Evolutionary conservation across 1,284 basidiomycete genomes (phyloP).

Genomic region (Melampsora abietis-canadensis): DNA sequence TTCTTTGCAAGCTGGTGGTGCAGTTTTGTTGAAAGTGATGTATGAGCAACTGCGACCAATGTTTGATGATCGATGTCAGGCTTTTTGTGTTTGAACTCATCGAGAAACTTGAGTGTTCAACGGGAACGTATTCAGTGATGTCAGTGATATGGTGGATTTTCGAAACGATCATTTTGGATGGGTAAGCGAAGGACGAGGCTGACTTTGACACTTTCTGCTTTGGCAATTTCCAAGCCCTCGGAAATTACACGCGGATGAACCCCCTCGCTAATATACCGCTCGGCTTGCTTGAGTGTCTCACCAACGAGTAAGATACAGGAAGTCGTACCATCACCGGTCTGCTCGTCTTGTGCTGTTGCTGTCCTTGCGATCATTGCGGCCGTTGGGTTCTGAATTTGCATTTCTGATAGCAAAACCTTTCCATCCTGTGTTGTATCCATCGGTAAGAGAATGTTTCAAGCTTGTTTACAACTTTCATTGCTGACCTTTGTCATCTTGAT

Average conservation of each 20-base stretch:
- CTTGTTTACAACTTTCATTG: not conserved
- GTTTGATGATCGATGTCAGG: constrained; percentile 73
- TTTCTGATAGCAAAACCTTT: constrained; percentile 96
- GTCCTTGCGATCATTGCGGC: constrained; percentile 99
- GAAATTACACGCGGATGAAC: constrained; percentile 95
- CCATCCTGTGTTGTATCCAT: constrained; percentile 62
- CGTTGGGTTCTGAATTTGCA: constrained; percentile 99
- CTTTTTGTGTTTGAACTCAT: constrained; percentile 72
- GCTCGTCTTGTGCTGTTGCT: constrained; percentile 96
- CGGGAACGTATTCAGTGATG: no score
- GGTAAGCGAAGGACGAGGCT: constrained; percentile 52
- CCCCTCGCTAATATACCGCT: constrained; percentile 95
- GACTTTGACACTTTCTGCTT: constrained; percentile 85
- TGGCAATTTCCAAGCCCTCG: constrained; percentile 93
- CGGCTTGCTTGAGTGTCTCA: constrained; percentile 94
- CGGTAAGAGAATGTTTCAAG: not conserved
- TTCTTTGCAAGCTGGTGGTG: constrained; percentile 77
- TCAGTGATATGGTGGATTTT: not conserved
- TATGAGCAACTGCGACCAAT: constrained; percentile 86
- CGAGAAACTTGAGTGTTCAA: constrained; percentile 65
- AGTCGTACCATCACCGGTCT: constrained; percentile 97
- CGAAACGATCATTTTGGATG: not conserved
- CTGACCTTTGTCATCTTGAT: constrained; percentile 96
- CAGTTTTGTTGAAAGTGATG: constrained; percentile 91
- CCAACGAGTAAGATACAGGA: constrained; percentile 95